Evolutionary conservation across 768 basidiomycete species (phyloP), one percentile per base, ranked within the genome.

Genomic region (Russula compacta): DNA sequence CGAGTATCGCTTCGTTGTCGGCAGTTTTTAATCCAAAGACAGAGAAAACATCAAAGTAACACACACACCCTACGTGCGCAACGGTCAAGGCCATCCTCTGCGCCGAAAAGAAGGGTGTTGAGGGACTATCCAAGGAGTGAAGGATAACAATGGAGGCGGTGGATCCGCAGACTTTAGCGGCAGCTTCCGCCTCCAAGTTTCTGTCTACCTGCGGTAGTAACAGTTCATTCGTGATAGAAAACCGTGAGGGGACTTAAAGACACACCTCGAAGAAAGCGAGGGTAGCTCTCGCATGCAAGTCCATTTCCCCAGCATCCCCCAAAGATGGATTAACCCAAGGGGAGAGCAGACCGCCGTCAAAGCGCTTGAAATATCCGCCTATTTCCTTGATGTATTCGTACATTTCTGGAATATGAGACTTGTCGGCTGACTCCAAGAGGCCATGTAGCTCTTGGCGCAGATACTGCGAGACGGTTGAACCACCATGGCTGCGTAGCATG

Each of bases 291-390:
- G 93, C 88, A 68, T 94, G 91, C 43, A 98, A 73, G 65, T 93
- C 88, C 69, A 81, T 74, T 42, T 70, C 71, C 32, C 71, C 67
- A 1, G 68, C 66, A 14, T 68, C 66, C 56, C 61, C 59, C 35
- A 9, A 54, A 24, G 50, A 51, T 5, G 66, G 65, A 10, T 73
- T 69, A 21, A 77, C 67, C 90, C 89, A 92, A 11, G 87, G 86
- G 3, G 79, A 70, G 35, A 97, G 76, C 2, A 78, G 83, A 11
- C 94, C 94, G 8, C 94, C 94, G 66, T 75, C 78, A 73, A 90
- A 98, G 52, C 94, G 82, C 68, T 85, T 88, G 72, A 94, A 98
- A 72, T 98, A 98, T 15, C 94, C 94, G 7, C 92, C 92, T 6
- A 86, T 71, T 67, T 86, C 84, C 65, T 86, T 86, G 54, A 86